Evolutionary conservation across 441 rosid genomes (phyloP).

Genomic region (Gossypium davidsonii): DNA sequence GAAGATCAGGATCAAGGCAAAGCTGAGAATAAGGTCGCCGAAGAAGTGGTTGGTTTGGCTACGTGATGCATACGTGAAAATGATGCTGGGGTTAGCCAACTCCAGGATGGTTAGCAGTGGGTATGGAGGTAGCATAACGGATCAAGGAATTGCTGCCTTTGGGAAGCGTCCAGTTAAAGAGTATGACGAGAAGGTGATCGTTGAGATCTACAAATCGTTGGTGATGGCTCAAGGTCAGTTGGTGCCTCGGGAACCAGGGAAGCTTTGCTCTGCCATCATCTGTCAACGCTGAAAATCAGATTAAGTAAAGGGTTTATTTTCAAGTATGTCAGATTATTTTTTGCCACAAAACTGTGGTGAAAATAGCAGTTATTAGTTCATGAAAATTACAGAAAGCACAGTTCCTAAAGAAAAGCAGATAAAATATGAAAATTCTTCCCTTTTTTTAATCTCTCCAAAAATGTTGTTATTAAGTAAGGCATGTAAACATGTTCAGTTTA

Average conservation of each 20-base stretch:
- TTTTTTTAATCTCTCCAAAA: background rate
- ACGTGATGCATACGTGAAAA: conserved; percentile 71
- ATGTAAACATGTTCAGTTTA: conserved; percentile 4
- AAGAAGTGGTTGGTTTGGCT: conserved; percentile 61
- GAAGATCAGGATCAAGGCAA: conserved; percentile 60
- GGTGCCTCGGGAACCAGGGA: conserved; percentile 1
- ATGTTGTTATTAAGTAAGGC: conserved; percentile 1
- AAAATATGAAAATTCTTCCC: background rate
- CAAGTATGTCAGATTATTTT: background rate
- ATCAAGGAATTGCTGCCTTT: conserved; percentile 25
- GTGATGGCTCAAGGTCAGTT: conserved; percentile 33
- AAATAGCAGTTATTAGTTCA: background rate
- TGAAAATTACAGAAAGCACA: background rate
- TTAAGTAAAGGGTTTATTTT: background rate
- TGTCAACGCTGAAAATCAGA: background rate
- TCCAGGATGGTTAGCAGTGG: conserved; percentile 34
- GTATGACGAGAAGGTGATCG: conserved; percentile 68
- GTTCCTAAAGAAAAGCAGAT: background rate
- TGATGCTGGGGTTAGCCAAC: conserved; percentile 69
- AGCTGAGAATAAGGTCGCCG: conserved; percentile 44
- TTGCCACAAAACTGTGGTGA: background rate
- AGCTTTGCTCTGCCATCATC: conserved; percentile 1
- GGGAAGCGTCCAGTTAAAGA: conserved; percentile 47
- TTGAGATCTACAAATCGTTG: conserved; percentile 64
- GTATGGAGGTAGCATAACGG: conserved; percentile 29